These are phyloP conservation scores for Mycena amicta DNA, from an alignment of 768 basidiomycete genomes.

Conservation along the genomic window DNA sequence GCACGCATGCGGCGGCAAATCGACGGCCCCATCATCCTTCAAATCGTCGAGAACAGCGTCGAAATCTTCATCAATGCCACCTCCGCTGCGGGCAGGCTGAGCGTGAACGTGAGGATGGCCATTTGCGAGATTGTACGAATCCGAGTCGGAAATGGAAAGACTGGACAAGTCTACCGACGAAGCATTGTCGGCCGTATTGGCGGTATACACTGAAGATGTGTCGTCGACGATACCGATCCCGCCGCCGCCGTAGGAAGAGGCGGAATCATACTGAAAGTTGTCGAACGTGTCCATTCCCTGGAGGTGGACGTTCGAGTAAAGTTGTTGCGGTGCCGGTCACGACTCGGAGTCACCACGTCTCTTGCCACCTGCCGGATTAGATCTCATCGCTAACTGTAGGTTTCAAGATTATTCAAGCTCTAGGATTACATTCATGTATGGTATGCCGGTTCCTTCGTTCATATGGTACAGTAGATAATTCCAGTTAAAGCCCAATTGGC, in stretches of 20 bases:
- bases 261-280: constrained; percentile 84
- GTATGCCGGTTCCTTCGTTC: neutral
- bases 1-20: constrained; percentile 93
- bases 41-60: constrained; percentile 88
- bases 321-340: neutral
- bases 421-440: neutral
- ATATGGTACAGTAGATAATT: neutral
- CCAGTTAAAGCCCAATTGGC: neutral
- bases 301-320: constrained; percentile 20
- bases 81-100: constrained; percentile 31
- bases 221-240: constrained; percentile 73
- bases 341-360: neutral
- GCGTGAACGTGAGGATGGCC: constrained; percentile 43
- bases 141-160: constrained; percentile 63
- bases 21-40: constrained; percentile 77
- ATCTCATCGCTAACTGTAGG: no score
- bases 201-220: constrained; percentile 79
- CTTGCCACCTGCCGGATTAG: neutral
- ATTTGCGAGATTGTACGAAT: constrained; percentile 43
- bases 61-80: constrained; percentile 77
- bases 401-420: no score
- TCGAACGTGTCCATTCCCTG: constrained; percentile 86
- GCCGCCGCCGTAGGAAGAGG: constrained; percentile 78
- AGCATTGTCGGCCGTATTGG: constrained; percentile 60
- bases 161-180: constrained; percentile 67